Base-by-base conservation (phyloP, 1,284 basidiomycete genomes). In the Pyrrhoderma noxium region DNA sequence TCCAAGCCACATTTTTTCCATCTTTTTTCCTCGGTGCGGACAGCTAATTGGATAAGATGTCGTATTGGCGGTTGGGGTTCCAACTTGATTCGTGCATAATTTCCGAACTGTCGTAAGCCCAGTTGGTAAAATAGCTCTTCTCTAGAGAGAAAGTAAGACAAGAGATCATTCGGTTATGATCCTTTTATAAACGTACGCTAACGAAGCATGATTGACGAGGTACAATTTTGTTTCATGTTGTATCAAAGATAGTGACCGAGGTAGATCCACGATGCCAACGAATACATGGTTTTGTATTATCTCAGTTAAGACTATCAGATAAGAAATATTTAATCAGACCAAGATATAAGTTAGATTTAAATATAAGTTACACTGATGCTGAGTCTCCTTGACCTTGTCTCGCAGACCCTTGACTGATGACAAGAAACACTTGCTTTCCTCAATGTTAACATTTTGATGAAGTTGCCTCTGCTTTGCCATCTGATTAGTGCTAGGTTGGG, bases 41-140 rank as follows among this genome's bases (percentile, higher is more conserved):
- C 82, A 0, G 91, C 94, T 7, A 97, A 76, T 37, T 76, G 71
- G 7, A 99, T 64, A 41, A 99, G 72, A 8, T 79, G 78, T 2
- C 74, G 74, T 3, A 99, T 62, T 0, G 77, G 69, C 0, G 92
- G 91, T 1, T 93, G 72, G 0, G 96, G 95, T 38, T 94, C 82
- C 2, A 99, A 73, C 50, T 80, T 81, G 43, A 98, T 67, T 8
- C 81, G 75, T 47, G 78, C 75, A 55, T 89, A 79, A 56, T 87
- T 80, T 0, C 94, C 93, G 62, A 99, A 99, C 64, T 99, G 95
- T 16, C 91, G 76, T 42, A 99, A 68, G 1, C 83, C 89, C 1
- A 99, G 77, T 64, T 99, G 96, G 65, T 97, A 99, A 61, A 98
- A 96, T 40, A 97, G 76, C 60, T 97, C 93, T 22, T 45, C 19